Evolutionary conservation across 2,329 filamentous ascomycete species (phyloP).

Genomic region (Hypoxylon sp.): DNA sequence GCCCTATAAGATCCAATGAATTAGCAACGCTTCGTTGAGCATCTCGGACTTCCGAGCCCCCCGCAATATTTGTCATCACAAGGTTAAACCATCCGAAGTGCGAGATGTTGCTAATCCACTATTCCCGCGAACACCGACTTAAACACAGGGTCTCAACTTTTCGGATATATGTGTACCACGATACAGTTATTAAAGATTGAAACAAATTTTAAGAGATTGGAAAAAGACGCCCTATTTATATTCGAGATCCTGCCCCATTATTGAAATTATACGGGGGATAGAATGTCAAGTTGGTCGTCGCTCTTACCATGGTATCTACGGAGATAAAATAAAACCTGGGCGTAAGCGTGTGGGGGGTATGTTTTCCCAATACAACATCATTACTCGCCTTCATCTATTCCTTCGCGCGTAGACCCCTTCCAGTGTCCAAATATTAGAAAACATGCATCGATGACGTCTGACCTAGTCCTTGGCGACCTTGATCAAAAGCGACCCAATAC

Average conservation of each 20-base stretch:
- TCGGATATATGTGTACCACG: no score
- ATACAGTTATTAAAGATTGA: background rate
- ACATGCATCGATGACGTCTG: background rate
- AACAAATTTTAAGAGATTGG: background rate
- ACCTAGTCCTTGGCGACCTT: constrained; percentile 45
- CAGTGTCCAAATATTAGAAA: background rate
- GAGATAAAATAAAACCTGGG: background rate
- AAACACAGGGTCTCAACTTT: no score
- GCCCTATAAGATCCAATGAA: background rate
- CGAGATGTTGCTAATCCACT: constrained; percentile 2
- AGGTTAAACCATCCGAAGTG: background rate
- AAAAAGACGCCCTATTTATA: background rate
- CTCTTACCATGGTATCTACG: background rate
- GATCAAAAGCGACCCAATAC: constrained; percentile 58
- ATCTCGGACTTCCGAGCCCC: background rate
- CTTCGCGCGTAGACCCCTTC: background rate
- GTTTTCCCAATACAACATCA: no score
- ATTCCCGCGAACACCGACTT: background rate
- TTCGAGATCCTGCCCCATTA: background rate
- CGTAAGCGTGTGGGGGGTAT: background rate
- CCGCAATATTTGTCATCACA: constrained; percentile 3
- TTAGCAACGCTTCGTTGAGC: background rate
- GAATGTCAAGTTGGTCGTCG: background rate
- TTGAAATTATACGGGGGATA: background rate
- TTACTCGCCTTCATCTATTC: background rate